Evolutionary conservation across 2,329 filamentous ascomycete species (phyloP).

Genomic region (Fonsecaea nubica): DNA sequence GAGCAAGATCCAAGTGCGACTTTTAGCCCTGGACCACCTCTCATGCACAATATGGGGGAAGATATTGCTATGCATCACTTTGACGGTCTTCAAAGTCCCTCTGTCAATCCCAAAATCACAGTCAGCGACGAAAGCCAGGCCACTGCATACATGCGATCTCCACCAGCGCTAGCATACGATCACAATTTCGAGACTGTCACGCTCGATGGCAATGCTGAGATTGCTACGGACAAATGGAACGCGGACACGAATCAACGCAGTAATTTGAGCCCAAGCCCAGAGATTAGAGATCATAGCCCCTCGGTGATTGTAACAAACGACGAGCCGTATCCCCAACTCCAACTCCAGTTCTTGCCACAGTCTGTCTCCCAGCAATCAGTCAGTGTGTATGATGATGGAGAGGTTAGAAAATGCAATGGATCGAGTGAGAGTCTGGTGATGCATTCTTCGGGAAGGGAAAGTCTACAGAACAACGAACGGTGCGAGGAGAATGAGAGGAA

Average conservation of each 20-base stretch:
- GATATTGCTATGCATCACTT: not conserved
- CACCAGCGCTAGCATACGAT: constrained; percentile 5
- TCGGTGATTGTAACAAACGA: constrained; percentile 6
- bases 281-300: not conserved
- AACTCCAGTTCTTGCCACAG: constrained; percentile 12
- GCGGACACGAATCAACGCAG: not conserved
- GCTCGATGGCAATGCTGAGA: not conserved
- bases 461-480: not conserved
- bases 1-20: not conserved
- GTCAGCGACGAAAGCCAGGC: constrained; percentile 21
- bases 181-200: constrained; percentile 17
- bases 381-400: constrained; percentile 10
- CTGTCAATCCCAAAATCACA: constrained; percentile 19
- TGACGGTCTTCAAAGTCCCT: not conserved
- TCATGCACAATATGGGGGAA: not conserved
- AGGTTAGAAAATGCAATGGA: not conserved
- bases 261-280: not conserved
- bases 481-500: not conserved
- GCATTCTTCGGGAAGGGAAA: not conserved
- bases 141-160: not conserved
- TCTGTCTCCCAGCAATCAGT: constrained; percentile 7
- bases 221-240: not conserved
- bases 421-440: not conserved
- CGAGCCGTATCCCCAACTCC: constrained; percentile 1
- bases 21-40: not conserved